A percentile compares a stretch with the other conserved stretches of the same genome.
Evolutionary conservation across 345 rosid genomes (phyloP).

Genomic region (Lumnitzera littorea): DNA sequence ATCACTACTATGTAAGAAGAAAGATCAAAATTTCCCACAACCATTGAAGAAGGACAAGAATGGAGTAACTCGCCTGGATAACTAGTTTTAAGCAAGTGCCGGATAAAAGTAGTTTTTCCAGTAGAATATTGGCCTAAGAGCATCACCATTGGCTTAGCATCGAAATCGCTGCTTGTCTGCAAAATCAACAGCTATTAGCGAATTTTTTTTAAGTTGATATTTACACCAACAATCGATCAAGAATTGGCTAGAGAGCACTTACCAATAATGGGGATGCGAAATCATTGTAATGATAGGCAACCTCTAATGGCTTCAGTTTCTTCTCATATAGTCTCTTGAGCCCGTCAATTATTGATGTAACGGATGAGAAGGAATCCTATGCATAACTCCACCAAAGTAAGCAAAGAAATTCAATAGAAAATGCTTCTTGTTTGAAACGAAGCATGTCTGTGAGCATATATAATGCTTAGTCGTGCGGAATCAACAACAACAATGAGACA

Average conservation of each 20-base stretch:
- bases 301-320: constrained; percentile 90
- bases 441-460: too few species aligned
- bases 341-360: constrained; percentile 90
- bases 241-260: constrained; percentile 15
- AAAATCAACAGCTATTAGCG: constrained; percentile 8
- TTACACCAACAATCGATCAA: not conserved
- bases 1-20: not conserved
- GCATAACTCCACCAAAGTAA: constrained; percentile 2
- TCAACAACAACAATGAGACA: constrained; percentile 1
- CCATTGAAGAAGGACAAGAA: not conserved
- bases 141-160: constrained; percentile 98
- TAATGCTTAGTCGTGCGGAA: too few species aligned
- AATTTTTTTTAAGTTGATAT: not conserved
- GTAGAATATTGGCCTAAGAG: constrained; percentile 97
- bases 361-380: constrained; percentile 73
- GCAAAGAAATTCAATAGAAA: not conserved
- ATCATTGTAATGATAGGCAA: constrained; percentile 76
- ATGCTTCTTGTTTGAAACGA: too few species aligned
- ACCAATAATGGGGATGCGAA: constrained; percentile 87
- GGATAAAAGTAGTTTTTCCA: constrained; percentile 94
- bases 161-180: constrained; percentile 86
- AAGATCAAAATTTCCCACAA: not conserved
- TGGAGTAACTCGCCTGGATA: constrained; percentile 62
- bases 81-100: constrained; percentile 71
- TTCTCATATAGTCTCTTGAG: constrained; percentile 79